Percentiles rank a stretch among this genome's conserved stretches.
phyloP scores from a whole-genome alignment of 2,329 filamentous ascomycete species.

The Chaetomium sp. region DNA sequence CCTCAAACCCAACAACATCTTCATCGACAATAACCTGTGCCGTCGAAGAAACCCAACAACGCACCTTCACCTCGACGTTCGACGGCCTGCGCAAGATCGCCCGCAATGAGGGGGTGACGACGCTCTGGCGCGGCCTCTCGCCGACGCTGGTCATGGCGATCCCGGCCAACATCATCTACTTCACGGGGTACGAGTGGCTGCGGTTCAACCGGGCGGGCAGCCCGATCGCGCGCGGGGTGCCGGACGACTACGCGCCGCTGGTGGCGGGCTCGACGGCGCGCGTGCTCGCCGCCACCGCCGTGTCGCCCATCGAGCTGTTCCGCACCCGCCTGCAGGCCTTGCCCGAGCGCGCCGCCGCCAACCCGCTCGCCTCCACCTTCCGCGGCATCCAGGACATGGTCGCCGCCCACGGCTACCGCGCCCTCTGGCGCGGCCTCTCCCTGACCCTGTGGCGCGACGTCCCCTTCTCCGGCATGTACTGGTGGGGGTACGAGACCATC shows the following conservation, averaged over 20 bases:
- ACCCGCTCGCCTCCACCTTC: slow-evolving; percentile 61
- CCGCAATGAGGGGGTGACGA: slow-evolving; percentile 82
- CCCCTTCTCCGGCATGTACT: slow-evolving; percentile 95
- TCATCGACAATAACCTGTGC: slow-evolving; percentile 64
- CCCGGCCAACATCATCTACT: slow-evolving; percentile 96
- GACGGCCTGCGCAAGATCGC: slow-evolving; percentile 95
- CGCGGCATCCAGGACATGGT: slow-evolving; percentile 80
- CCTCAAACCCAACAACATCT: neutral
- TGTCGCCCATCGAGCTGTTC: slow-evolving; percentile 92
- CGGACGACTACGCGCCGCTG: slow-evolving; percentile 76
- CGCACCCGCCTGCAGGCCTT: slow-evolving; percentile 88
- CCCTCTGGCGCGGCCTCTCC: slow-evolving; percentile 86
- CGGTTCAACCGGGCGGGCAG: slow-evolving; percentile 74
- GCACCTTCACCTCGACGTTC: slow-evolving; percentile 84
- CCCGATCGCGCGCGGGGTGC: slow-evolving; percentile 65
- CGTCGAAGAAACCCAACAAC: slow-evolving; percentile 81
- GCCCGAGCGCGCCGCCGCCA: slow-evolving; percentile 24
- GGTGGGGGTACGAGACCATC: slow-evolving; percentile 94
- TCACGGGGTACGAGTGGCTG: slow-evolving; percentile 96
- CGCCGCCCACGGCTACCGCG: slow-evolving; percentile 70
- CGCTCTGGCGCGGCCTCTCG: slow-evolving; percentile 91
- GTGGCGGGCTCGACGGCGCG: slow-evolving; percentile 78
- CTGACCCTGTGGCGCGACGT: slow-evolving; percentile 96
- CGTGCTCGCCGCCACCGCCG: slow-evolving; percentile 76
- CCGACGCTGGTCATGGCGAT: slow-evolving; percentile 93